These are phyloP conservation scores for Antrodiella citrinella DNA, from an alignment of 768 basidiomycete genomes.

Conservation along the genomic window DNA sequence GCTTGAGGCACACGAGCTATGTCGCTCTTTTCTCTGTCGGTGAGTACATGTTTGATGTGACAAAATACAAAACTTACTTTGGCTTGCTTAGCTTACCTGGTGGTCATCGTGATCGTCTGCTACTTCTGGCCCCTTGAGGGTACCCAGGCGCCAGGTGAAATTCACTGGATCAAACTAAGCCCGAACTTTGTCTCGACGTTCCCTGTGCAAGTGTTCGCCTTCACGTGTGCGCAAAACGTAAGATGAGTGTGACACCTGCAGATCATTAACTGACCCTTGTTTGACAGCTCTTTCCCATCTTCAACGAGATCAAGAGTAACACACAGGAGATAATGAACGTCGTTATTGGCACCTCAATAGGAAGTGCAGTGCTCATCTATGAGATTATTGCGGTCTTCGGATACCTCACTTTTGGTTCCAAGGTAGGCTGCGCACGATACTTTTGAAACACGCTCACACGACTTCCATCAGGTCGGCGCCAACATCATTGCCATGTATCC, in stretches of 20 bases:
- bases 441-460: not conserved
- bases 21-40: constrained; percentile 86
- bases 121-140: constrained; percentile 70
- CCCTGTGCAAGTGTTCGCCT: constrained; percentile 91
- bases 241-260: constrained; percentile 23
- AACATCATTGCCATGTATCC: constrained; percentile 97
- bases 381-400: constrained; percentile 85
- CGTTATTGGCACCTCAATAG: constrained; percentile 84
- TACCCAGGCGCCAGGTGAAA: constrained; percentile 54
- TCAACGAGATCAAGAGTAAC: constrained; percentile 82
- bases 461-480: constrained; percentile 55
- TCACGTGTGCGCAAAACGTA: constrained; percentile 91
- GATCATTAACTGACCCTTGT: not conserved
- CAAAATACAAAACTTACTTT: too few relatives aligned
- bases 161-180: constrained; percentile 66
- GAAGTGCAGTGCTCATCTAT: constrained; percentile 74
- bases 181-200: constrained; percentile 76
- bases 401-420: constrained; percentile 89
- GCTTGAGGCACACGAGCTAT: constrained; percentile 85
- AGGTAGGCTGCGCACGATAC: constrained; percentile 32
- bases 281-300: constrained; percentile 80
- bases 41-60: too few relatives aligned
- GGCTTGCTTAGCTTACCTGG: constrained; percentile 58
- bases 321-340: constrained; percentile 78
- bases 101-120: constrained; percentile 72